Percentiles rank a stretch among this genome's conserved stretches.
Conservation (phyloP, 495 filamentous ascomycete species). For the Penicillium tannophilum region DNA sequence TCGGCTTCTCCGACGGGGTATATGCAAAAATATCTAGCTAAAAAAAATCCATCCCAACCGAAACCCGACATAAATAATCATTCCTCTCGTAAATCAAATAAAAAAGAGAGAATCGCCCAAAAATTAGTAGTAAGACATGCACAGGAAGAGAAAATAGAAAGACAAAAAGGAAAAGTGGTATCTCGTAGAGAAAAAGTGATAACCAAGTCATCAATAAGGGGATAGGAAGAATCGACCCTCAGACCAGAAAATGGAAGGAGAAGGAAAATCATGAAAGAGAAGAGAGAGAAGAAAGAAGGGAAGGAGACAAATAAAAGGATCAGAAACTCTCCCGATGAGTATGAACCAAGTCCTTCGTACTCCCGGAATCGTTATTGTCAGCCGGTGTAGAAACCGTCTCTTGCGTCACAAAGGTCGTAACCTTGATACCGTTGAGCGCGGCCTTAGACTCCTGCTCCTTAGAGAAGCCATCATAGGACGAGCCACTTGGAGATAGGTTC, state of each 20-base stretch:
- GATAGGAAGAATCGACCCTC: background rate
- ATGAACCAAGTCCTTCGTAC: slow-evolving; percentile 31
- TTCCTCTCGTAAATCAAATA: background rate
- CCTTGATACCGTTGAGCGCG: slow-evolving; percentile 28
- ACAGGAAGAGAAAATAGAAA: background rate
- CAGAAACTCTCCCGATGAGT: slow-evolving; percentile 20
- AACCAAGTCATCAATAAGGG: background rate
- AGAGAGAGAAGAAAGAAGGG: background rate
- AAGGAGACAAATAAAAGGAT: slow-evolving; percentile 1
- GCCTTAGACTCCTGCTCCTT: slow-evolving; percentile 12
- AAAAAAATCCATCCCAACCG: background rate
- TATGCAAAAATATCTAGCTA: slow-evolving; percentile 2
- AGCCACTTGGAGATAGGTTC: slow-evolving; percentile 16
- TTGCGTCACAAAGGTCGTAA: slow-evolving; percentile 36
- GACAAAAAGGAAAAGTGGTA: slow-evolving; percentile 3
- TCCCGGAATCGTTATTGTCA: slow-evolving; percentile 26
- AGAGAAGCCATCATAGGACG: slow-evolving; percentile 4
- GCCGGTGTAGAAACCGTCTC: slow-evolving; percentile 19
- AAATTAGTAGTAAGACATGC: background rate
- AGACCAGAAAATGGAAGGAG: background rate
- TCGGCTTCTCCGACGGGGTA: slow-evolving; percentile 8
- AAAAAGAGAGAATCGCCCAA: background rate
- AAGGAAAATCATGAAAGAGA: background rate
- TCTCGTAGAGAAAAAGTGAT: slow-evolving; percentile 1
- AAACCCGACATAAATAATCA: background rate